Evolutionary conservation across 2,329 filamentous ascomycete genomes (phyloP).

Genomic region (Taxawa tesnikishii): DNA sequence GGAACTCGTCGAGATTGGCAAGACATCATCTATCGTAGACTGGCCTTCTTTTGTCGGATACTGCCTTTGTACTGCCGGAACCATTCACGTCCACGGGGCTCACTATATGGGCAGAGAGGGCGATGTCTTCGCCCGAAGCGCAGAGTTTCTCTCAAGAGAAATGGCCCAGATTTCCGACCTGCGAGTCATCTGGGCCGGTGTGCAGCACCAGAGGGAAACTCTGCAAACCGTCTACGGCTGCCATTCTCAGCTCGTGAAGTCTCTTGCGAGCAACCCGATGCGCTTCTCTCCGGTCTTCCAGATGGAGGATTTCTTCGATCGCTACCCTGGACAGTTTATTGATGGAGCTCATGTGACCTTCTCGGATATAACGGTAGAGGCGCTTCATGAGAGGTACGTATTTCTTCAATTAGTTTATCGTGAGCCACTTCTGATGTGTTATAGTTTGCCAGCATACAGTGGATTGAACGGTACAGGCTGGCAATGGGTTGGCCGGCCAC

Average conservation of each 20-base stretch:
- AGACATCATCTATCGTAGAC: slow-evolving; percentile 60
- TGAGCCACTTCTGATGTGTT: neutral
- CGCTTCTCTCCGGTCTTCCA: slow-evolving; percentile 70
- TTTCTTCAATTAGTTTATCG: neutral
- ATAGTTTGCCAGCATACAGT: slow-evolving; percentile 8
- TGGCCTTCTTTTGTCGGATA: slow-evolving; percentile 83
- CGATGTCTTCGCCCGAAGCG: slow-evolving; percentile 49
- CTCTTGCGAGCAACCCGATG: slow-evolving; percentile 54
- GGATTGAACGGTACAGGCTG: slow-evolving; percentile 2
- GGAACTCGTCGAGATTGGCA: slow-evolving; percentile 68
- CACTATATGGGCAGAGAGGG: slow-evolving; percentile 59
- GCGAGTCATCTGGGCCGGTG: slow-evolving; percentile 61
- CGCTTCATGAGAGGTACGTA: slow-evolving; percentile 26
- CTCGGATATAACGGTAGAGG: slow-evolving; percentile 52
- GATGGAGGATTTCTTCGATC: slow-evolving; percentile 76
- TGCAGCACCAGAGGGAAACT: slow-evolving; percentile 69
- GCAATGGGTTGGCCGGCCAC: slow-evolving; percentile 3
- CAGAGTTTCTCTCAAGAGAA: slow-evolving; percentile 63
- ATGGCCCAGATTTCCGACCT: slow-evolving; percentile 71
- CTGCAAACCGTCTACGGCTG: slow-evolving; percentile 65
- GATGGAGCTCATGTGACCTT: slow-evolving; percentile 66
- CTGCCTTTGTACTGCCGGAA: slow-evolving; percentile 75
- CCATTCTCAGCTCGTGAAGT: slow-evolving; percentile 71
- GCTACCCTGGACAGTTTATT: slow-evolving; percentile 60
- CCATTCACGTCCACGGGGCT: slow-evolving; percentile 76